A percentile compares a stretch with the other conserved stretches of the same genome.
These are phyloP conservation scores for Aquanectria penicillioides DNA, from an alignment of 2,329 filamentous ascomycete species.

Conservation along the genomic window DNA sequence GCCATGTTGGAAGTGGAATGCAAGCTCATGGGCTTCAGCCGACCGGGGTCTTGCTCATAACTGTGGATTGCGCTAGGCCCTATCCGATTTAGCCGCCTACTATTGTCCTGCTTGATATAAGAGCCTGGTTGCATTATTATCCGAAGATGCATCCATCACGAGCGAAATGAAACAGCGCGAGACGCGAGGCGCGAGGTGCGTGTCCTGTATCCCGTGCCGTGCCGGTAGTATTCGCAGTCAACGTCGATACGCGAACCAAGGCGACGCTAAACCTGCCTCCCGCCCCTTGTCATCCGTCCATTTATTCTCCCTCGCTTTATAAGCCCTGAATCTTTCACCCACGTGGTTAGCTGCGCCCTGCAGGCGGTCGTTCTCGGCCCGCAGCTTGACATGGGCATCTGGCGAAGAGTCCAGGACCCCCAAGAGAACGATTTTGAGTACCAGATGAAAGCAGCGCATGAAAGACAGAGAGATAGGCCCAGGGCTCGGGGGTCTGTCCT, in stretches of 20 bases:
- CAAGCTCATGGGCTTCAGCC: neutral
- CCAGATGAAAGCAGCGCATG: conserved; percentile 46
- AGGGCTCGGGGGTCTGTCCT: conserved; percentile 25
- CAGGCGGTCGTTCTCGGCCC: conserved; percentile 44
- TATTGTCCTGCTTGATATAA: neutral
- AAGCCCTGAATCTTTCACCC: conserved; percentile 44
- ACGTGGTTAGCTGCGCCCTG: conserved; percentile 43
- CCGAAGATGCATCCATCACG: no score
- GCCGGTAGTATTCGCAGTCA: no score
- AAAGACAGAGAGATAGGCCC: conserved; percentile 48
- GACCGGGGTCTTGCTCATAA: neutral
- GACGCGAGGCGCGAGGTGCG: no score
- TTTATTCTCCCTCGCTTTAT: conserved; percentile 30
- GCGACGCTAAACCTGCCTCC: no score
- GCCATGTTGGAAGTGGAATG: neutral
- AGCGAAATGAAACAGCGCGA: no score
- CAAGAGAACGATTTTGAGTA: conserved; percentile 48
- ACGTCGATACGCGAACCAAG: no score
- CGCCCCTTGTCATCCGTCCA: no score
- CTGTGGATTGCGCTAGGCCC: neutral
- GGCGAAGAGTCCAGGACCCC: conserved; percentile 44
- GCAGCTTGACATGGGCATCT: conserved; percentile 40
- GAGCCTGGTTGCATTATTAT: neutral
- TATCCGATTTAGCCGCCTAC: neutral
- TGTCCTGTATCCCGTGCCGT: no score